Evolutionary conservation across 345 rosid genomes (phyloP), one percentile per base, ranked within the genome.

Genomic region (Melaleuca quinquenervia): DNA sequence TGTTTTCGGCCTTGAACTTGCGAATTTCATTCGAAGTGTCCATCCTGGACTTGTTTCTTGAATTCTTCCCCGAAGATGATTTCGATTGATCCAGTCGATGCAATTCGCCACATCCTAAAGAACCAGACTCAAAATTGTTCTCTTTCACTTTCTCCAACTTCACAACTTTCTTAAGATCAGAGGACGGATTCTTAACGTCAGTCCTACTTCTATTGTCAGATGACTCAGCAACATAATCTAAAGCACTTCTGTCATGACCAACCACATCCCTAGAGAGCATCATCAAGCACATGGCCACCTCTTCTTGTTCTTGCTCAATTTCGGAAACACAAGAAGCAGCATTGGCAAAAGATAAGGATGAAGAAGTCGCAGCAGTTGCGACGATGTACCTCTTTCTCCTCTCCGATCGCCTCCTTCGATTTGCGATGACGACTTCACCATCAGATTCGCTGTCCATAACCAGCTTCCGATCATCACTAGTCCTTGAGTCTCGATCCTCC

Each of bases 281-380:
- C 90, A 94, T 94, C 88, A 94, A 88, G 88, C 95, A 90, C 87
- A 93, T 82, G 76, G 95, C 96, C 85, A 90, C 93, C 88, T 93
- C 95, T 85, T 93, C 93, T 88, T 90, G 91, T 86, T 94, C 96
- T 88, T 90, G 91, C 85, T 91, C 93, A 55, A 84, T 87, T 84
- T 88, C 92, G 64, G 94, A 91, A 49, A 87, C 88, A 55, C 92
- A 91, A 32, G 94, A 91, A 24, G 92, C 87, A 64, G 80, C 87
- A 87, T 89, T 89, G 82, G 87, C 88, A 85, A 90, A 86, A 27
- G 92, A 90, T 18, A 88, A 84, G 84, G 93, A 84, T 29, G 90
- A 89, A 85, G 94, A 92, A 85, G 90, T 90, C 78, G 90, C 58
- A 55, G 91, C 88, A 76, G 88, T 36, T 48, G 36, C 44, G 18